phyloP scores from a whole-genome alignment of 208 protist species.

The Cochliopodium minus region DNA sequence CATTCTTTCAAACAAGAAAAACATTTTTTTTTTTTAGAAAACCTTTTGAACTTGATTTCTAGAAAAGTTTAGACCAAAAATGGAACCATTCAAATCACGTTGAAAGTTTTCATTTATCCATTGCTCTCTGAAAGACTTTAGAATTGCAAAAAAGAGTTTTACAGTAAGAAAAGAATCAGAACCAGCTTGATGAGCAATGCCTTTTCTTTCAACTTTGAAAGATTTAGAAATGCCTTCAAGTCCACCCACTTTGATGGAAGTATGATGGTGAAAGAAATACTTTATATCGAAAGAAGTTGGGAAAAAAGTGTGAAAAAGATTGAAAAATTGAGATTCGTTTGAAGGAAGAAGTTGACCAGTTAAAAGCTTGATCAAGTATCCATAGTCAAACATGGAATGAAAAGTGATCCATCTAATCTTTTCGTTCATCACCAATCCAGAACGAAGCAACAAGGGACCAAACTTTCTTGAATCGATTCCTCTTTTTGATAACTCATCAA shows the following conservation, averaged over 20 bases:
- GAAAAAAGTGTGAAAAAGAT: constrained; percentile 80
- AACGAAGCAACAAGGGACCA: constrained; percentile 83
- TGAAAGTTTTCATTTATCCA: too few relatives aligned
- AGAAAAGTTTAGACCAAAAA: too few relatives aligned
- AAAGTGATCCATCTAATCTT: constrained; percentile 92
- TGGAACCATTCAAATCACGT: too few relatives aligned
- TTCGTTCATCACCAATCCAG: constrained; percentile 79
- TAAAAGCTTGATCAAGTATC: constrained; percentile 83
- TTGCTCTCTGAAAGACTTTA: too few relatives aligned
- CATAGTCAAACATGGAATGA: constrained; percentile 95
- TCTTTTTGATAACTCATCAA: constrained; percentile 76
- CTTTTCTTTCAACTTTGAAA: constrained; percentile 68
- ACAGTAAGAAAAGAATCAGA: constrained; percentile 91
- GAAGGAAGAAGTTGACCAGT: constrained; percentile 77
- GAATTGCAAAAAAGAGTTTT: too few relatives aligned
- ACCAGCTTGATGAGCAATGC: constrained; percentile 78
- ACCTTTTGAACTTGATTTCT: too few relatives aligned
- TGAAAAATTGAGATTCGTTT: constrained; percentile 86
- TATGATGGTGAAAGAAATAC: constrained; percentile 82
- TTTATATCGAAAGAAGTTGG: constrained; percentile 94
- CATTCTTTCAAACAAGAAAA: too few relatives aligned
- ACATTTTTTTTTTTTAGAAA: too few relatives aligned
- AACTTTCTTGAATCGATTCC: constrained; percentile 95
- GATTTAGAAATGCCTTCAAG: constrained; percentile 83
- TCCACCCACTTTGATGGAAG: constrained; percentile 35